Conservation (phyloP, 305 asterid species). For the Withania somnifera region DNA sequence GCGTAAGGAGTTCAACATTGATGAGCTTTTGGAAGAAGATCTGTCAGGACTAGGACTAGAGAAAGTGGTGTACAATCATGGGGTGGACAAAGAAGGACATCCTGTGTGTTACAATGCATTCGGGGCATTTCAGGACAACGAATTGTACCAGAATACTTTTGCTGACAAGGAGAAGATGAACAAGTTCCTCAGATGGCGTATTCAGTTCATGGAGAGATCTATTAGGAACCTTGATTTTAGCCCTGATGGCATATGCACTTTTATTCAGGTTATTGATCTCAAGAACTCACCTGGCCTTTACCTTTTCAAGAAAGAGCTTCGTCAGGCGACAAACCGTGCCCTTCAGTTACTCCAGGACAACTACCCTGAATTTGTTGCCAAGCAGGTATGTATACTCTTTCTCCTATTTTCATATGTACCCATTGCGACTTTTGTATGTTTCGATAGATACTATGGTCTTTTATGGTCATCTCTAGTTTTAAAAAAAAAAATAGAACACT, state of each 20-base stretch:
- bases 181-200: conserved; percentile 60
- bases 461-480: neutral
- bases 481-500: neutral
- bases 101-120: conserved; percentile 77
- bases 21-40: conserved; percentile 48
- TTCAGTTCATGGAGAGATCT: conserved; percentile 70
- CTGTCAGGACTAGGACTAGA: conserved; percentile 47
- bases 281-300: conserved; percentile 71
- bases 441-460: neutral
- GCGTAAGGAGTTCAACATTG: conserved; percentile 73
- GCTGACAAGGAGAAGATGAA: conserved; percentile 73
- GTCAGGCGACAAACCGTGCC: conserved; percentile 77
- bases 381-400: conserved; percentile 55
- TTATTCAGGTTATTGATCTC: conserved; percentile 77
- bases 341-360: conserved; percentile 86
- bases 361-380: conserved; percentile 94
- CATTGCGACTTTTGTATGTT: neutral
- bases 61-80: conserved; percentile 68
- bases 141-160: conserved; percentile 58
- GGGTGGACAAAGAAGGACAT: conserved; percentile 79
- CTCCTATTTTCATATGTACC: neutral
- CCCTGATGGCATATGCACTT: conserved; percentile 65
- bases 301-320: conserved; percentile 66
- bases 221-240: conserved; percentile 72
- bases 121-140: conserved; percentile 82